phyloP scores from a whole-genome alignment of 2,329 filamentous ascomycete genomes.

The Dothiorella sarmentorum region DNA sequence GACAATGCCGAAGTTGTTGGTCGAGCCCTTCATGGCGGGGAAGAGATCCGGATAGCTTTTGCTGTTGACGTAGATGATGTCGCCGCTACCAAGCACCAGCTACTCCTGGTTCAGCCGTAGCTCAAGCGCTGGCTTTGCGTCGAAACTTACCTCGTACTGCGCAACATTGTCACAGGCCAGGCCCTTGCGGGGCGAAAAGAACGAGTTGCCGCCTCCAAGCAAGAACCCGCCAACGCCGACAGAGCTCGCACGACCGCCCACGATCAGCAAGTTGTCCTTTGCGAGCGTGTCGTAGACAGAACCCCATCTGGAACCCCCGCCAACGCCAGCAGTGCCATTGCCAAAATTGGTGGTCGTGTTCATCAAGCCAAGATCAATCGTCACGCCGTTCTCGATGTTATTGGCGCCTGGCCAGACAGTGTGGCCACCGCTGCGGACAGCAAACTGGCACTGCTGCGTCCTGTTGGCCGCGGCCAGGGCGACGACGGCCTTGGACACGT shows the following conservation, averaged over 20 bases:
- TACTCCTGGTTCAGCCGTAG: not conserved
- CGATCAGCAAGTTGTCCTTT: conserved; percentile 3
- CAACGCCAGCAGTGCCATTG: conserved; percentile 24
- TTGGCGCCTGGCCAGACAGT: conserved; percentile 26
- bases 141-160: not conserved
- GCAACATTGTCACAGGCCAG: conserved; percentile 6
- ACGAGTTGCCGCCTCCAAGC: conserved; percentile 21
- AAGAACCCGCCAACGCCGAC: conserved; percentile 21
- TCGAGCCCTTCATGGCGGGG: conserved; percentile 37
- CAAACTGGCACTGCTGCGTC: conserved; percentile 22
- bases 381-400: conserved; percentile 31
- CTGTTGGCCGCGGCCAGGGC: conserved; percentile 23
- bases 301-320: not conserved
- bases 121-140: too few species aligned
- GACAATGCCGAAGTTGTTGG: conserved; percentile 39
- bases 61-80: conserved; percentile 9
- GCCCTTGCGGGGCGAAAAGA: conserved; percentile 14
- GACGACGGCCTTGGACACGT: conserved; percentile 29
- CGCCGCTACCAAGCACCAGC: conserved; percentile 6
- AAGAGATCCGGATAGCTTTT: conserved; percentile 29
- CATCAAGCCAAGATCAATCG: conserved; percentile 30
- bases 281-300: conserved; percentile 21
- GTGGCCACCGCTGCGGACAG: conserved; percentile 32
- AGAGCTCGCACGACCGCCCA: conserved; percentile 18
- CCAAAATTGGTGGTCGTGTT: conserved; percentile 22